Conservation (phyloP, 768 basidiomycete species). For the Lentinula boryana region DNA sequence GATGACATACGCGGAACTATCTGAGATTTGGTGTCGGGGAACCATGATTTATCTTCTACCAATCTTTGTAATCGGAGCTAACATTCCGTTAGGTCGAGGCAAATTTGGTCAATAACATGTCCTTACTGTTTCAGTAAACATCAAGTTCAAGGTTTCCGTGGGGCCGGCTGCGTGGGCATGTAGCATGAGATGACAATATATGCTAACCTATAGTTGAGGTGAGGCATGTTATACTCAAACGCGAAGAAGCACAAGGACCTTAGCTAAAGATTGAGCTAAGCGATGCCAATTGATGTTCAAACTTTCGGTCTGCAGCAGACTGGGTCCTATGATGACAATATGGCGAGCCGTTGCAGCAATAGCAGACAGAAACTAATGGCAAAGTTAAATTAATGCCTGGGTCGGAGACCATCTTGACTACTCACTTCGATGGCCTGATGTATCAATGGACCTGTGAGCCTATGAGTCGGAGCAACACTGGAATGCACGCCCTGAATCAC, state of each 20-base stretch:
- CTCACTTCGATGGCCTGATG: neutral
- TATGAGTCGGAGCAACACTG: neutral
- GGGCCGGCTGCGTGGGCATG: constrained; percentile 31
- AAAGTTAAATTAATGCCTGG: neutral
- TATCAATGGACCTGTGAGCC: neutral
- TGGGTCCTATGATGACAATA: constrained; percentile 48
- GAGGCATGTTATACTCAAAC: constrained; percentile 8
- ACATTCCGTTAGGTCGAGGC: constrained; percentile 3
- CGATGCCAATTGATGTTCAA: constrained; percentile 21
- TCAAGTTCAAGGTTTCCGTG: constrained; percentile 36
- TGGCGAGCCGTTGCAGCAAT: constrained; percentile 31
- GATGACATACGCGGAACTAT: constrained; percentile 39
- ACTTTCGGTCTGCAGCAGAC: constrained; percentile 26
- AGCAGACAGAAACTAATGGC: neutral
- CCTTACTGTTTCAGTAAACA: constrained; percentile 46
- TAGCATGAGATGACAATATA: constrained; percentile 55
- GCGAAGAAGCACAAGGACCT: constrained; percentile 26
- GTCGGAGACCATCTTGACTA: neutral
- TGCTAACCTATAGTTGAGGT: constrained; percentile 34
- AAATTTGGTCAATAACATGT: neutral
- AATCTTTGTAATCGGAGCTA: constrained; percentile 35
- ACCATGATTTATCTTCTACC: constrained; percentile 35
- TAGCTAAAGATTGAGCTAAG: constrained; percentile 37
- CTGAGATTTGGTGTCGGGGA: constrained; percentile 28
- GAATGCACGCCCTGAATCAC: neutral